phyloP scores from a whole-genome alignment of 768 basidiomycete genomes.

The Kwoniella newhampshirensis region DNA sequence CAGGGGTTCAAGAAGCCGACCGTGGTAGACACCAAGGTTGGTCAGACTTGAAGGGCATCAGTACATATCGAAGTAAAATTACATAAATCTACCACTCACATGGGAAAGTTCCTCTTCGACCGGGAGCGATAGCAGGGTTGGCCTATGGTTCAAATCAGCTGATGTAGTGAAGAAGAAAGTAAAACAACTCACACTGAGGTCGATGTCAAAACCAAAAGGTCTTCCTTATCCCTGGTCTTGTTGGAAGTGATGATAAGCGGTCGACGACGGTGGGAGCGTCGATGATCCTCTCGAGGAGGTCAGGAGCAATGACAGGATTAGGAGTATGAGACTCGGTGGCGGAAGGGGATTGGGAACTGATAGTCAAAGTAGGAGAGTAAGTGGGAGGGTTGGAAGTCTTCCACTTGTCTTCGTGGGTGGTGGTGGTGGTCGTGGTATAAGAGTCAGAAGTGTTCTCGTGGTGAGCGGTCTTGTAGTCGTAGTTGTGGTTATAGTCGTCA shows the following conservation, averaged over 20 bases:
- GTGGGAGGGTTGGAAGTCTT: no score
- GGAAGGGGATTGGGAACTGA: neutral
- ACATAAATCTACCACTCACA: constrained; percentile 1
- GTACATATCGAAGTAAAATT: neutral
- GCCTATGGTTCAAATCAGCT: neutral
- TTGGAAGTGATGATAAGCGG: neutral
- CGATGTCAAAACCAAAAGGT: neutral
- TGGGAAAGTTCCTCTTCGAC: constrained; percentile 4
- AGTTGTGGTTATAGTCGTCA: no score
- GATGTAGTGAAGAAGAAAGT: neutral
- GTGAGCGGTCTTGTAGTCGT: no score
- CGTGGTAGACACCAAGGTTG: neutral
- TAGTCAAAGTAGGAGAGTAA: neutral
- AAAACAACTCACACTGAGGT: neutral
- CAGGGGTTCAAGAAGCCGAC: constrained; percentile 1
- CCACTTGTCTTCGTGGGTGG: no score
- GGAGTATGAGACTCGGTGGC: neutral
- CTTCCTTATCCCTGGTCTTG: neutral
- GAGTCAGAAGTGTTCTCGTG: no score
- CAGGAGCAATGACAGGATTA: neutral
- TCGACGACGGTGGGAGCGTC: neutral
- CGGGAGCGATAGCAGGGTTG: neutral
- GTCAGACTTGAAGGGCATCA: neutral
- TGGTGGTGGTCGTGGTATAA: no score
- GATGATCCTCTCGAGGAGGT: neutral